phyloP scores from a whole-genome alignment of 164 flowering plant species.

The Echeveria elegans region DNA sequence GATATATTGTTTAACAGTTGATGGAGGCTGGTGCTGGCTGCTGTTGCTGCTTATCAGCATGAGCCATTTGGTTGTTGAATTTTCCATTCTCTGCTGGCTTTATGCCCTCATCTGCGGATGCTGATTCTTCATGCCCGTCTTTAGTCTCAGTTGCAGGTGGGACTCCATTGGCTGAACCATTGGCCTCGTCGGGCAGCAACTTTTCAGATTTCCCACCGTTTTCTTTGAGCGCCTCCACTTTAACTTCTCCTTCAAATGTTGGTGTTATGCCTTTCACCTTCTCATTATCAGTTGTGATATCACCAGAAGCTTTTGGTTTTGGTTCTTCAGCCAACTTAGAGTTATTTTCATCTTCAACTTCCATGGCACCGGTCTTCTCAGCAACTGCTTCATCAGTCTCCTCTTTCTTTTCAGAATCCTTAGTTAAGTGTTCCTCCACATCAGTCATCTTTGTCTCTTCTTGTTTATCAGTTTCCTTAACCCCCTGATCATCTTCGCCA shows the following conservation, averaged over 20 bases:
- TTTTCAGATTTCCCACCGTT: background rate
- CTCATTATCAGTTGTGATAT: constrained; percentile 6
- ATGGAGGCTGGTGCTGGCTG: constrained; percentile 5
- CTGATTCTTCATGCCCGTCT: constrained; percentile 1
- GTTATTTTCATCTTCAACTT: background rate
- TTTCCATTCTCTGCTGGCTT: constrained; percentile 6
- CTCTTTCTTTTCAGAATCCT: background rate
- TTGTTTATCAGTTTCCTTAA: background rate
- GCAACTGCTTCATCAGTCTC: background rate
- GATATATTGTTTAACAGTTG: background rate
- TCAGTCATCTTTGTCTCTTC: background rate
- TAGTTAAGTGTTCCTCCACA: background rate
- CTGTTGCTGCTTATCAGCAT: background rate
- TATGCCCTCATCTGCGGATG: background rate
- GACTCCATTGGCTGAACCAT: background rate
- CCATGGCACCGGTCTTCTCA: background rate
- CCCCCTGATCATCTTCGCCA: background rate
- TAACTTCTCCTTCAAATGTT: background rate
- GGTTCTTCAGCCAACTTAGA: background rate
- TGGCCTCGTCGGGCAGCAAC: background rate
- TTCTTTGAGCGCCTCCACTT: background rate
- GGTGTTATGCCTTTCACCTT: constrained; percentile 6
- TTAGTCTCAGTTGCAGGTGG: background rate
- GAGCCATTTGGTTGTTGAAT: background rate
- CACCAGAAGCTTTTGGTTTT: background rate